A percentile compares a stretch with the other conserved stretches of the same genome.
phyloP scores from a whole-genome alignment of 306 rosid genomes.

The Quercus parvula region DNA sequence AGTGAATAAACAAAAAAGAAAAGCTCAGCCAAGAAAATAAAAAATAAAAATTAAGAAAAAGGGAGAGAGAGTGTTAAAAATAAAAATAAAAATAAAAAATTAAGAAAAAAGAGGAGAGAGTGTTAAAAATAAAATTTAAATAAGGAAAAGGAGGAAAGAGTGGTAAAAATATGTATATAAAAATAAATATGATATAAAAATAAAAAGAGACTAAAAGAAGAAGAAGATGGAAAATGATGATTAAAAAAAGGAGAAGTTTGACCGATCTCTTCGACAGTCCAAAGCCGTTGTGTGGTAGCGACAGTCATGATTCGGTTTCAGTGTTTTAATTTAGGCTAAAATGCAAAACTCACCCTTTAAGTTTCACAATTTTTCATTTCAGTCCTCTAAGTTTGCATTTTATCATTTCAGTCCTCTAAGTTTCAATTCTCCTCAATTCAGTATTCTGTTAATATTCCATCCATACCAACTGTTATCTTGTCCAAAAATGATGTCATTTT shows the following conservation, averaged over 20 bases:
- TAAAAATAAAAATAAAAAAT: not conserved
- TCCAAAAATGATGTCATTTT: too few species aligned
- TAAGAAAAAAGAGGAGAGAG: not conserved
- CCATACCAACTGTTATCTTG: too few species aligned
- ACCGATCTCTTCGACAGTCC: constrained; percentile 37
- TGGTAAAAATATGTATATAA: not conserved
- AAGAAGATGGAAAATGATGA: not conserved
- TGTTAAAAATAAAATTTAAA: not conserved
- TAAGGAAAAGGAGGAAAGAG: not conserved
- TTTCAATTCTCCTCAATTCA: too few species aligned
- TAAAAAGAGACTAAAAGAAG: not conserved
- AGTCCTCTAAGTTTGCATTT: too few species aligned
- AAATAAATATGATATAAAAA: not conserved
- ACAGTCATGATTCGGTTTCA: constrained; percentile 34
- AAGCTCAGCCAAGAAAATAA: too few species aligned
- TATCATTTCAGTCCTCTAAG: too few species aligned
- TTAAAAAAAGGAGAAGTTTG: constrained; percentile 27
- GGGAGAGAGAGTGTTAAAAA: not conserved
- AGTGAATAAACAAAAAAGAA: too few species aligned
- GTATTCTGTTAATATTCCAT: too few species aligned
- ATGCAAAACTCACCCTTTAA: too few species aligned
- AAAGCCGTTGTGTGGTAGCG: constrained; percentile 33
- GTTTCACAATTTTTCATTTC: too few species aligned
- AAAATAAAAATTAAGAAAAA: too few species aligned
- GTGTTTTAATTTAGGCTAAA: constrained; percentile 20